Percentiles rank a stretch among this genome's conserved stretches.
Evolutionary conservation across 1,284 basidiomycete genomes (phyloP).

Genomic region (Sporisorium scitamineum): DNA sequence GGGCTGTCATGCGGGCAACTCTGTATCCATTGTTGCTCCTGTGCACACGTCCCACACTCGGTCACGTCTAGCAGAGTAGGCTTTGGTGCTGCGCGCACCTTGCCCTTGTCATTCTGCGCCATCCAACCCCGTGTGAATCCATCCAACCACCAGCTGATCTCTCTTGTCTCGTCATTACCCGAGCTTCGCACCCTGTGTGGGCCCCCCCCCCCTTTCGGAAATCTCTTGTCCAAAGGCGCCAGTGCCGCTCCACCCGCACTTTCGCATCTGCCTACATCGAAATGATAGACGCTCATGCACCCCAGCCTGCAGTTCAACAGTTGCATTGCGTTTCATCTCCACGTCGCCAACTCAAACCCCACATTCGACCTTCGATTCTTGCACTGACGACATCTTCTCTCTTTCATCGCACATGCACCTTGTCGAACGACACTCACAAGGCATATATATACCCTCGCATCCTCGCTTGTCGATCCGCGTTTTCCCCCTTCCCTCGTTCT

Average conservation of each 20-base stretch:
- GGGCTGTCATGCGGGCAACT: slow-evolving; percentile 2
- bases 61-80: too few species aligned
- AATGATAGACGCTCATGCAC: slow-evolving; percentile 1
- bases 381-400: background rate
- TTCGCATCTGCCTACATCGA: background rate
- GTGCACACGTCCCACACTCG: background rate
- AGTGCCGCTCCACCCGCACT: background rate
- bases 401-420: background rate
- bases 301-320: background rate
- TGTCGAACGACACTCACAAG: background rate
- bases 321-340: slow-evolving; percentile 2
- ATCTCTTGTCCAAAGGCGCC: background rate
- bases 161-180: too few species aligned
- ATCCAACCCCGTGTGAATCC: too few species aligned
- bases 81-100: too few species aligned
- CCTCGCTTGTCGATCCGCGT: background rate
- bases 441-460: background rate
- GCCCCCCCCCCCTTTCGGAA: slow-evolving; percentile 3
- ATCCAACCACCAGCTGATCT: background rate
- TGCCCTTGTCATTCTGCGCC: too few species aligned
- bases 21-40: background rate
- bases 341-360: slow-evolving; percentile 2
- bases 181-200: background rate
- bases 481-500: background rate
- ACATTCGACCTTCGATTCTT: background rate